A percentile compares a stretch with the other conserved stretches of the same genome.
Evolutionary conservation across 1,284 basidiomycete species (phyloP).

Genomic region (Porodaedalea pini): DNA sequence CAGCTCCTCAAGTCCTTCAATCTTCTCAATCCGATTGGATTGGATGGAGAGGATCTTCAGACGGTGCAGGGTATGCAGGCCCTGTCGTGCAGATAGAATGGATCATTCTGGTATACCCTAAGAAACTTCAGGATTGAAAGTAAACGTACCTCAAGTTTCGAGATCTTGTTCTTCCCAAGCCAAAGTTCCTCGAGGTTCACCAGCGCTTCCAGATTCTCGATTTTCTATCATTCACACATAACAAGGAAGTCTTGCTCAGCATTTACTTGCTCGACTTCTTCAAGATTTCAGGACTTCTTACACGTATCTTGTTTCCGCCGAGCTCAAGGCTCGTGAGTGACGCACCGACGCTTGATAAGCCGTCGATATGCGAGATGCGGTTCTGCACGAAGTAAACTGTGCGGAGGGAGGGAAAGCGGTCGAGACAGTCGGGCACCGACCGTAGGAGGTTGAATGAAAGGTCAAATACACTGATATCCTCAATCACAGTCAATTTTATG

Average conservation of each 20-base stretch:
- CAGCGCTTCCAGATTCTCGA: slow-evolving; percentile 84
- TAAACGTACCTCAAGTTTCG: slow-evolving; percentile 68
- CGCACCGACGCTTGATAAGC: slow-evolving; percentile 56
- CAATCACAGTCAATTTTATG: neutral
- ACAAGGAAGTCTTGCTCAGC: neutral
- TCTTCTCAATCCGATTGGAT: slow-evolving; percentile 88
- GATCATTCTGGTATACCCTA: neutral
- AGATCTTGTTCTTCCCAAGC: slow-evolving; percentile 97
- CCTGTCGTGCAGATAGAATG: slow-evolving; percentile 40
- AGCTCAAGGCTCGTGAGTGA: slow-evolving; percentile 84
- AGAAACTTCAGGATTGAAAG: neutral
- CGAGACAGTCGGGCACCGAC: slow-evolving; percentile 60
- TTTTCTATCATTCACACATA: slow-evolving; percentile 50
- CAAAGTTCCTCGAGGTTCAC: slow-evolving; percentile 88
- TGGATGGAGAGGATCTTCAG: slow-evolving; percentile 86
- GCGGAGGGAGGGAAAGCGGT: slow-evolving; percentile 57
- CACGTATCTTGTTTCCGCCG: slow-evolving; percentile 88
- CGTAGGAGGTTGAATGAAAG: slow-evolving; percentile 93
- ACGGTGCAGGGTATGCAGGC: slow-evolving; percentile 60
- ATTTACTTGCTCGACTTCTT: slow-evolving; percentile 2
- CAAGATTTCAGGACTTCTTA: slow-evolving; percentile 33
- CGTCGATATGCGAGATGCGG: slow-evolving; percentile 79
- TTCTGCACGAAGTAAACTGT: slow-evolving; percentile 97
- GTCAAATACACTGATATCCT: slow-evolving; percentile 67
- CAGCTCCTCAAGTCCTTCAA: slow-evolving; percentile 76